phyloP scores from a whole-genome alignment of 768 basidiomycete species.

The Boletellus sp. region DNA sequence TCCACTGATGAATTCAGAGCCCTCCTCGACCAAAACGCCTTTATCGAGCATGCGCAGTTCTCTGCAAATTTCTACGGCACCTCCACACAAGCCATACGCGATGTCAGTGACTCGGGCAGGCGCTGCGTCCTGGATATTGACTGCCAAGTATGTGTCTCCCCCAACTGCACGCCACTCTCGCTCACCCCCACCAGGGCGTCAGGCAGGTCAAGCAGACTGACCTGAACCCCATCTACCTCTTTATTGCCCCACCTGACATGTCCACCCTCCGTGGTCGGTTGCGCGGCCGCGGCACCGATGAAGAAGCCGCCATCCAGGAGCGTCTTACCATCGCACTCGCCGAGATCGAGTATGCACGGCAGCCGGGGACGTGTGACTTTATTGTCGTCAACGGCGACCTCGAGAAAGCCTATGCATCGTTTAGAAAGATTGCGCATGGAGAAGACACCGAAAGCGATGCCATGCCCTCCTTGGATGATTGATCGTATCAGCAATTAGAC shows the following conservation, averaged over 20 bases:
- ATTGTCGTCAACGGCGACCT: constrained; percentile 91
- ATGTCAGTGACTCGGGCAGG: constrained; percentile 62
- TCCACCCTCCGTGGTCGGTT: constrained; percentile 67
- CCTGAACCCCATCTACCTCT: constrained; percentile 84
- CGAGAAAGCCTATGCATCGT: constrained; percentile 74
- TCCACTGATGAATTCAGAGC: constrained; percentile 63
- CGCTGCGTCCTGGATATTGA: constrained; percentile 96
- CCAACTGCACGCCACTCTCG: background rate
- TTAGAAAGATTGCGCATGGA: constrained; percentile 75
- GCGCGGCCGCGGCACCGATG: constrained; percentile 79
- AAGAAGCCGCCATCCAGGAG: constrained; percentile 63
- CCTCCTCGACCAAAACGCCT: constrained; percentile 66
- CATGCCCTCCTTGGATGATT: constrained; percentile 65
- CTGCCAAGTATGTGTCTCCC: constrained; percentile 55
- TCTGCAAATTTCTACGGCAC: constrained; percentile 94
- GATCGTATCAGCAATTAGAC: constrained; percentile 4
- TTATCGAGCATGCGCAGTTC: constrained; percentile 94
- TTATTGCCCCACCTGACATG: constrained; percentile 86
- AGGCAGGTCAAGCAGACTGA: constrained; percentile 83
- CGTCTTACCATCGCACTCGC: constrained; percentile 73
- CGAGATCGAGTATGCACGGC: constrained; percentile 82
- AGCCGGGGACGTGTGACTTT: constrained; percentile 69
- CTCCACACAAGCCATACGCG: constrained; percentile 69
- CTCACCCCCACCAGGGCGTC: constrained; percentile 61
- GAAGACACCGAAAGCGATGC: constrained; percentile 55